Percentiles rank a stretch among this genome's conserved stretches.
phyloP scores from a whole-genome alignment of 306 rosid species.

The Rosa rugosa region DNA sequence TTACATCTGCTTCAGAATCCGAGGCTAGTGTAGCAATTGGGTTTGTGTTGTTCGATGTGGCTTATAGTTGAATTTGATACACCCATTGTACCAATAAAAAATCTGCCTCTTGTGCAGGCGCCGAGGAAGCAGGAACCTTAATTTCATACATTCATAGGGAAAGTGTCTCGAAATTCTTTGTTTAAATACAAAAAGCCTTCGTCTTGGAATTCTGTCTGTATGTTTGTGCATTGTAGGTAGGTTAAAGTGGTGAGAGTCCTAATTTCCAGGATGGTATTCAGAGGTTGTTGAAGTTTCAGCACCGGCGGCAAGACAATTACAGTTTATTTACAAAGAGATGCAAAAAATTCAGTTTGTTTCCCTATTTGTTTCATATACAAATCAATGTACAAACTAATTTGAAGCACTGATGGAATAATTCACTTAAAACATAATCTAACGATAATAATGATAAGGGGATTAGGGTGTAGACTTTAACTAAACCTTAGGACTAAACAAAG shows the following conservation, averaged over 20 bases:
- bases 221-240: neutral
- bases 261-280: neutral
- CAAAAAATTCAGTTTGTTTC: neutral
- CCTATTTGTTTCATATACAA: conserved; percentile 59
- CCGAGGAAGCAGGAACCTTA: neutral
- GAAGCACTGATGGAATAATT: conserved; percentile 31
- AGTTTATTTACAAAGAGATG: neutral
- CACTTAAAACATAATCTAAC: conserved; percentile 17
- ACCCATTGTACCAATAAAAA: no score
- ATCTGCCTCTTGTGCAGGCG: neutral
- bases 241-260: neutral
- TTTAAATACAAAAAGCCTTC: neutral
- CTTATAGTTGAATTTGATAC: neutral
- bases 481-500: conserved; percentile 21
- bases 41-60: neutral
- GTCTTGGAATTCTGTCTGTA: neutral
- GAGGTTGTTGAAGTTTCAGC: neutral
- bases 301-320: neutral
- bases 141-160: neutral
- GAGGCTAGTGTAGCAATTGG: neutral
- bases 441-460: conserved; percentile 12
- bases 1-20: neutral
- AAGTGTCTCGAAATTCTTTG: neutral
- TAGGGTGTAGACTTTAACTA: conserved; percentile 28
- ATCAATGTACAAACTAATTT: conserved; percentile 50